Evolutionary conservation across 2,329 filamentous ascomycete species (phyloP).

Genomic region (Iodosphaeria phyllophila): DNA sequence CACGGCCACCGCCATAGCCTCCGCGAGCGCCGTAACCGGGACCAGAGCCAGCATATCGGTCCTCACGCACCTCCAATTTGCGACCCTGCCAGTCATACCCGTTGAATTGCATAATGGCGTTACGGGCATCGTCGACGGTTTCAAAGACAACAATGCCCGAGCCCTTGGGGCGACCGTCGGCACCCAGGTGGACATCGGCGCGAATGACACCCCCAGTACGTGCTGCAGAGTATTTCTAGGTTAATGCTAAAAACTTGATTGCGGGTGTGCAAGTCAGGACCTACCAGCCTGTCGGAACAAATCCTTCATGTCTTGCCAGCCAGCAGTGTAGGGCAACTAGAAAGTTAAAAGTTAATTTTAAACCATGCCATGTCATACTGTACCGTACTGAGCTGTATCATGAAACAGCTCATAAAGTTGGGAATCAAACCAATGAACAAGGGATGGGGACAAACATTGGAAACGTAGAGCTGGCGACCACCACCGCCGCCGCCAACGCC

Average conservation of each 20-base stretch:
- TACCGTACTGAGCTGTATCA: too few relatives aligned
- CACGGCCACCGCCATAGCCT: conserved; percentile 18
- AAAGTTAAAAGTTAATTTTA: too few relatives aligned
- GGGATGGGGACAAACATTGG: conserved; percentile 66
- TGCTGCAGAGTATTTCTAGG: conserved; percentile 15
- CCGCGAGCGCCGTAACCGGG: conserved; percentile 28
- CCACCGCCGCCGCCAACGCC: conserved; percentile 25
- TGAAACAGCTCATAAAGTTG: conserved; percentile 5
- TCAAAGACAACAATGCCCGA: conserved; percentile 97
- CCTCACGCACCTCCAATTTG: conserved; percentile 82
- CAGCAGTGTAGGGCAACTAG: conserved; percentile 89
- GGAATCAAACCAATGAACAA: too few relatives aligned
- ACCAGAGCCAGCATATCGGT: conserved; percentile 62
- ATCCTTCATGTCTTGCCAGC: conserved; percentile 98
- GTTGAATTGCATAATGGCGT: conserved; percentile 93
- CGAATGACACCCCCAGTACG: conserved; percentile 69
- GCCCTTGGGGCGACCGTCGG: conserved; percentile 85
- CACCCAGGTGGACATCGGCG: conserved; percentile 84
- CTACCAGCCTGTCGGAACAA: conserved; percentile 94
- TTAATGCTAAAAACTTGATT: conserved; percentile 1
- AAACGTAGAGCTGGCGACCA: conserved; percentile 86
- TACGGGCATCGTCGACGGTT: conserved; percentile 81
- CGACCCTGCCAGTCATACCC: conserved; percentile 98
- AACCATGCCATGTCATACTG: too few relatives aligned
- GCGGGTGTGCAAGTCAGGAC: conserved; percentile 15